Evolutionary conservation across 805 yeast genomes (phyloP).

Genomic region (Metschnikowia henanensis): DNA sequence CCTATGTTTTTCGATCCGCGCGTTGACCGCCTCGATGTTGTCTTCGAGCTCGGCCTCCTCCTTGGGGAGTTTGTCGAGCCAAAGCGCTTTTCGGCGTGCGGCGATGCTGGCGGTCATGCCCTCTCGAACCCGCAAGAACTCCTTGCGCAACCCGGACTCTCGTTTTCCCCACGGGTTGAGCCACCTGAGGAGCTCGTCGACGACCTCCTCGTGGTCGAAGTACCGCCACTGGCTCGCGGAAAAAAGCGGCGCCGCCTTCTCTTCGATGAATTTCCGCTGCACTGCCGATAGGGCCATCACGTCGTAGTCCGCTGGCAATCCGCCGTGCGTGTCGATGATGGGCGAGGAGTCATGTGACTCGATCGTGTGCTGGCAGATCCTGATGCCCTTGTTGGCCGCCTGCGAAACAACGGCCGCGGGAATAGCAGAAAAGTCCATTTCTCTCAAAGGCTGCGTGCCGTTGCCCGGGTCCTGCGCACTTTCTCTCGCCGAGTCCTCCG

Average conservation of each 20-base stretch:
- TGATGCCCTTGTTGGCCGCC: slow-evolving; percentile 28
- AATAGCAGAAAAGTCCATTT: slow-evolving; percentile 26
- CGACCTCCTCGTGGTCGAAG: slow-evolving; percentile 59
- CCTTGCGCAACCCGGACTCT: slow-evolving; percentile 66
- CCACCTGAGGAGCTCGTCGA: slow-evolving; percentile 60
- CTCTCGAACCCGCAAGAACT: slow-evolving; percentile 52
- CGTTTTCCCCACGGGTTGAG: slow-evolving; percentile 73
- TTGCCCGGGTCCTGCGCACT: background rate
- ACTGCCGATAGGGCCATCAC: slow-evolving; percentile 29
- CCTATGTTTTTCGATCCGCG: slow-evolving; percentile 6
- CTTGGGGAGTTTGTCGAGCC: slow-evolving; percentile 40
- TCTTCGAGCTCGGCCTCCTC: slow-evolving; percentile 20
- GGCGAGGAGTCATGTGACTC: slow-evolving; percentile 4
- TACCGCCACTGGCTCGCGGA: slow-evolving; percentile 65
- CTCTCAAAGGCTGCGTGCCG: slow-evolving; percentile 12
- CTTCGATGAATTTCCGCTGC: slow-evolving; percentile 69
- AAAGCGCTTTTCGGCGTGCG: slow-evolving; percentile 57
- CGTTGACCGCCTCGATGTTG: slow-evolving; percentile 11
- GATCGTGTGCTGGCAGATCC: slow-evolving; percentile 25
- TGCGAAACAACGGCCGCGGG: slow-evolving; percentile 28
- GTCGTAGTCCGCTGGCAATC: slow-evolving; percentile 13
- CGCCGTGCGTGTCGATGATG: slow-evolving; percentile 16
- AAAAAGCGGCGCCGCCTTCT: slow-evolving; percentile 55
- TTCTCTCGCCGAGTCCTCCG: background rate
- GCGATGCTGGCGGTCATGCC: slow-evolving; percentile 53